These are phyloP conservation scores for Glebionis coronaria DNA, from an alignment of 129 eudicot species.

Conservation along the genomic window DNA sequence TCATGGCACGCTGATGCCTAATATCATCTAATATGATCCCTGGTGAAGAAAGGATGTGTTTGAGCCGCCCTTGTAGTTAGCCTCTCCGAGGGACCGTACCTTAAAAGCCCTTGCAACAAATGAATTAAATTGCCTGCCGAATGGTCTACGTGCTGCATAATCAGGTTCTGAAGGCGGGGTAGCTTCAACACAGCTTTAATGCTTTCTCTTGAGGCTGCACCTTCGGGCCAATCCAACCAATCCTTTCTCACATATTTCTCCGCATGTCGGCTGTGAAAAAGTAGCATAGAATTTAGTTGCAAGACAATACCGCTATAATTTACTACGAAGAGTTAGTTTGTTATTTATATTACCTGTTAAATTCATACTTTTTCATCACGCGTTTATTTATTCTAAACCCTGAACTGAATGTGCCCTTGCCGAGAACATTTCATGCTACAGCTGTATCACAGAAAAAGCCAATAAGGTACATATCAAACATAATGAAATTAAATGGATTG, in stretches of 20 bases:
- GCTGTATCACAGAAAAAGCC: constrained; percentile 47
- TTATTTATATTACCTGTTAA: no score
- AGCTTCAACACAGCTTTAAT: constrained; percentile 69
- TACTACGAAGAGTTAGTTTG: no score
- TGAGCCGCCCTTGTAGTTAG: constrained; percentile 67
- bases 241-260: constrained; percentile 75
- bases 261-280: constrained; percentile 50
- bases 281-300: not conserved
- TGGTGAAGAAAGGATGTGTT: constrained; percentile 69
- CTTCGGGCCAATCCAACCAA: constrained; percentile 81
- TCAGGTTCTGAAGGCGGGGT: constrained; percentile 72
- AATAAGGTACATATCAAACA: constrained; percentile 68
- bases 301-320: no score
- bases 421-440: constrained; percentile 30
- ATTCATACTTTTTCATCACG: no score
- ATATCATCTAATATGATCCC: constrained; percentile 57
- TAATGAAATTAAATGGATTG: no score
- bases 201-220: constrained; percentile 82
- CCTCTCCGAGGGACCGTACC: constrained; percentile 68
- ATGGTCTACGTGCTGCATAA: constrained; percentile 73
- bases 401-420: constrained; percentile 43
- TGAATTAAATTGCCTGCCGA: constrained; percentile 69
- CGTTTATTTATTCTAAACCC: no score
- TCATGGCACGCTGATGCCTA: not conserved
- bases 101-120: constrained; percentile 67